Percentiles rank a stretch among this genome's conserved stretches.
Evolutionary conservation across 78 protist genomes (phyloP).

Genomic region (Isochrysis galbana): DNA sequence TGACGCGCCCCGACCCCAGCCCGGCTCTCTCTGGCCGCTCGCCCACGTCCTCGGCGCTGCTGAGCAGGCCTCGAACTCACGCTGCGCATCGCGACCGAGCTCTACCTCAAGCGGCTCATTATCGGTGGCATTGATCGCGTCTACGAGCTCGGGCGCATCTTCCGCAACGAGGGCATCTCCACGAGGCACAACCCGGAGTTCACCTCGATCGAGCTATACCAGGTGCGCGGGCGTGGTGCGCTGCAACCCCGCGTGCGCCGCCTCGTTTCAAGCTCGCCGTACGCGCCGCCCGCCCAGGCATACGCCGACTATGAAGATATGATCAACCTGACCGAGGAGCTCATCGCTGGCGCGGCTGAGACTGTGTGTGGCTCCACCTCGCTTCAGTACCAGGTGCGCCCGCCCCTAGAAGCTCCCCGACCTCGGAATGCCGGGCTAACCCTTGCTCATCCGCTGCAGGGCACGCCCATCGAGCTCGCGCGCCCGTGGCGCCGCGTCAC

Average conservation of each 20-base stretch:
- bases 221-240: background rate
- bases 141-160: conserved; percentile 57
- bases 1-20: too few species aligned
- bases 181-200: conserved; percentile 79
- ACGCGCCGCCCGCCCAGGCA: background rate
- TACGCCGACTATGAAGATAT: conserved; percentile 27
- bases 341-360: conserved; percentile 23
- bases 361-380: background rate
- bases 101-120: conserved; percentile 59
- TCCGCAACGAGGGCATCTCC: conserved; percentile 51
- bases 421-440: too few species aligned
- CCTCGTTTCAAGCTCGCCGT: background rate
- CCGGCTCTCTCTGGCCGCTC: too few species aligned
- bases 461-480: conserved; percentile 12
- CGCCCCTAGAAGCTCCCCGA: too few species aligned
- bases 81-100: conserved; percentile 61
- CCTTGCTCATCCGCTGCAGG: too few species aligned
- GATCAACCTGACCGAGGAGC: conserved; percentile 64
- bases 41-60: too few species aligned
- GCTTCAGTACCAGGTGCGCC: background rate
- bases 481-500: conserved; percentile 60
- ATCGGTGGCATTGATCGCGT: conserved; percentile 73
- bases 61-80: conserved; percentile 24
- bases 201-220: conserved; percentile 62
- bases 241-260: background rate